These are phyloP conservation scores for Tritrichomonas foetus DNA, from an alignment of 208 protist species.

Conservation along the genomic window DNA sequence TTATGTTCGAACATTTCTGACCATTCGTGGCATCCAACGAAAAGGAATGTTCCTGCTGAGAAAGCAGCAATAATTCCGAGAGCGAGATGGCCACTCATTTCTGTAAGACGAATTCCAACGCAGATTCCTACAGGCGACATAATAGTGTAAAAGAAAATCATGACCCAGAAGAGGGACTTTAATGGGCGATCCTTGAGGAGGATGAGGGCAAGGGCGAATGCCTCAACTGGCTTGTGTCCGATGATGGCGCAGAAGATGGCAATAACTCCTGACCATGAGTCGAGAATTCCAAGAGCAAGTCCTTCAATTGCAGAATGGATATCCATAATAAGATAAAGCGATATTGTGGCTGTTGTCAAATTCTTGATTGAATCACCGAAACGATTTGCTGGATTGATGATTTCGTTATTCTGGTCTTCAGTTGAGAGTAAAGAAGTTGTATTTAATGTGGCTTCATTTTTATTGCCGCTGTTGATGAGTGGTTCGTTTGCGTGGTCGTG, in stretches of 20 bases:
- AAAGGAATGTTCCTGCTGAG: constrained; percentile 20
- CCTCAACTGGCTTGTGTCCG: background rate
- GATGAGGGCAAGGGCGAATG: background rate
- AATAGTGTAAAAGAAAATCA: background rate
- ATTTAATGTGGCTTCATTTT: background rate
- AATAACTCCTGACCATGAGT: background rate
- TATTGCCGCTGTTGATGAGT: background rate
- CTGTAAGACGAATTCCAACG: background rate
- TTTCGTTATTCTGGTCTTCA: background rate
- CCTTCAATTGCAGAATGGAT: constrained; percentile 29
- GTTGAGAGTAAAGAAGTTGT: background rate
- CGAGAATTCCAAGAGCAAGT: background rate
- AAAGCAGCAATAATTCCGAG: background rate
- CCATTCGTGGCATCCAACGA: background rate
- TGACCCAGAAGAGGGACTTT: background rate
- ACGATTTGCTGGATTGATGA: background rate
- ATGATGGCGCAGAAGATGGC: background rate
- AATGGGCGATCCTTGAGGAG: background rate
- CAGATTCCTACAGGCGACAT: background rate
- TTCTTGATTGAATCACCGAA: background rate
- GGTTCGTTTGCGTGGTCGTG: too few relatives aligned
- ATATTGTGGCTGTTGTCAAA: background rate
- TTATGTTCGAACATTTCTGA: background rate
- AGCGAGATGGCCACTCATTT: too few relatives aligned
- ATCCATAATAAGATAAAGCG: background rate